Conservation (phyloP, 768 basidiomycete species). For the Tulasnella sp. region DNA sequence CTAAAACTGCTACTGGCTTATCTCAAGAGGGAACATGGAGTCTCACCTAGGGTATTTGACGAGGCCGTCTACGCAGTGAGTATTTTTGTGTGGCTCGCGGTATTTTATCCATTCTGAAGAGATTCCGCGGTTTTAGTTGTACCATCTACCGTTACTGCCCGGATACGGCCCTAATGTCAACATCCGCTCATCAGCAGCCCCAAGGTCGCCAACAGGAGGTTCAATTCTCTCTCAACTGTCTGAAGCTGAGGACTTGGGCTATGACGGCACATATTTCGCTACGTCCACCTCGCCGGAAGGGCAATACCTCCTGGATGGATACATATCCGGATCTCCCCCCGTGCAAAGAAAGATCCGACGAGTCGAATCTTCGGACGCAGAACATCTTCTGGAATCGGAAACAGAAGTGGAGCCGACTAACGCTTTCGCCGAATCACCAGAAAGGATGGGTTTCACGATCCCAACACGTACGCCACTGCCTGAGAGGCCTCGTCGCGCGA, state of each 20-base stretch:
- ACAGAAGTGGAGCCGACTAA: constrained; percentile 16
- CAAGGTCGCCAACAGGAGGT: constrained; percentile 50
- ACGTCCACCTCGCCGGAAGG: constrained; percentile 31
- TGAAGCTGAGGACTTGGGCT: constrained; percentile 86
- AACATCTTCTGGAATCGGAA: neutral
- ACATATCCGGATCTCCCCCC: constrained; percentile 46
- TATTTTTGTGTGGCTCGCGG: constrained; percentile 29
- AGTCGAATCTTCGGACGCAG: neutral
- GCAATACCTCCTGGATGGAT: constrained; percentile 52
- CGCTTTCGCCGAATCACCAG: neutral
- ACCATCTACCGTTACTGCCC: constrained; percentile 84
- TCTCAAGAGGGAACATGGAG: constrained; percentile 90
- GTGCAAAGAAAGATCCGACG: neutral
- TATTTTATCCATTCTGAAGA: neutral
- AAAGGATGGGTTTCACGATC: neutral
- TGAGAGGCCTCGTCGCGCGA: constrained; percentile 1
- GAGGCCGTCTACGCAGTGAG: constrained; percentile 90
- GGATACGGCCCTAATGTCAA: constrained; percentile 84
- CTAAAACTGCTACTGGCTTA: constrained; percentile 82
- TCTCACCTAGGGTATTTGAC: constrained; percentile 79
- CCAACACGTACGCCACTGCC: constrained; percentile 31
- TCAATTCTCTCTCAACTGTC: constrained; percentile 67
- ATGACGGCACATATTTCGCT: constrained; percentile 79
- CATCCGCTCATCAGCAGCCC: constrained; percentile 75
- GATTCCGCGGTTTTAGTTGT: constrained; percentile 57